Evolutionary conservation across 73 alveolate species (phyloP).

Genomic region (Paramecium biaurelia): DNA sequence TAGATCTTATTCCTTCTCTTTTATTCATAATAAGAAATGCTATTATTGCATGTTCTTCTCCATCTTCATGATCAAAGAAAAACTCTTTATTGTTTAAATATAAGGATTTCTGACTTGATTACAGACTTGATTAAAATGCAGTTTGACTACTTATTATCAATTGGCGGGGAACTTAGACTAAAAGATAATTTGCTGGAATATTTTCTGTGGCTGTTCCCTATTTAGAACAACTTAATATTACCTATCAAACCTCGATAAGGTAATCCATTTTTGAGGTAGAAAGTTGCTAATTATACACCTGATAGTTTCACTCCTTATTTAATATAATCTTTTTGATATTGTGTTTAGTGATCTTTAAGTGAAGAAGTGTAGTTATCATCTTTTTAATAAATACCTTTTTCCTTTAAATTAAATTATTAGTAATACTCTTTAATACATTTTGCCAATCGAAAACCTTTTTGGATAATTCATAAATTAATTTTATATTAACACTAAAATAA

Average conservation of each 20-base stretch:
- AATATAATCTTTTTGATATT: neutral
- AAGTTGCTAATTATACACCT: neutral
- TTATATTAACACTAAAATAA: neutral
- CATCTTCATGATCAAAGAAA: conserved; percentile 1
- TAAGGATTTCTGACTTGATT: neutral
- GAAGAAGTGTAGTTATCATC: neutral
- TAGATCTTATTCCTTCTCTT: neutral
- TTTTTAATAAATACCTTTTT: neutral
- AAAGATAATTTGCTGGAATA: neutral
- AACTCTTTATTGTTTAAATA: neutral
- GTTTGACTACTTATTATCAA: neutral
- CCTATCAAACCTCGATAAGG: conserved; percentile 29
- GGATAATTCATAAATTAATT: neutral
- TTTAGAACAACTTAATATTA: neutral
- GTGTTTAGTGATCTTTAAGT: neutral
- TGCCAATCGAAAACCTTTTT: neutral
- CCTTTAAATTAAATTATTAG: neutral
- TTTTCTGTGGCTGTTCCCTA: neutral
- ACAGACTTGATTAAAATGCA: neutral
- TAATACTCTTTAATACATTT: neutral
- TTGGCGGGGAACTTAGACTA: neutral
- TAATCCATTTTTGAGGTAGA: neutral
- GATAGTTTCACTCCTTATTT: neutral
- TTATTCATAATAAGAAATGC: neutral
- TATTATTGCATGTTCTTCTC: neutral